Conservation (phyloP, 169 alveolate species). For the Eimeria necatrix region DNA sequence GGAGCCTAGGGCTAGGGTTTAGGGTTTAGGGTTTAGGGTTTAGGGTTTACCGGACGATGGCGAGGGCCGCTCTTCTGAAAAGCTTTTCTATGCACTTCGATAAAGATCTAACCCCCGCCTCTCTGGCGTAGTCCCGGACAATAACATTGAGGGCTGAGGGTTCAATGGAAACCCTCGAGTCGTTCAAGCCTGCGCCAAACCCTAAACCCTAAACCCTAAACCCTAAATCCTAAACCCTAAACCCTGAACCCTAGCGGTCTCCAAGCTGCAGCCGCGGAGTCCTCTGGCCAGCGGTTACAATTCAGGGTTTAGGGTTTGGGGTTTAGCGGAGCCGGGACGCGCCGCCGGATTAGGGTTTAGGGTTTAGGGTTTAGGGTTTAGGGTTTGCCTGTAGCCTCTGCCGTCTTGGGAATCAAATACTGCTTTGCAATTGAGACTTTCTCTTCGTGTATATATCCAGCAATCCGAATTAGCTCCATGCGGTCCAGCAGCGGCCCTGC, state of each 20-base stretch:
- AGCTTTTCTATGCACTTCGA: slow-evolving; percentile 91
- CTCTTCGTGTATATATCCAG: slow-evolving; percentile 94
- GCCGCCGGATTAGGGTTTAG: background rate
- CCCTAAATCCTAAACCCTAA: background rate
- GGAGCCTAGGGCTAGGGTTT: background rate
- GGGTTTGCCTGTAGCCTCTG: slow-evolving; percentile 87
- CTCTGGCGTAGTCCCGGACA: slow-evolving; percentile 95
- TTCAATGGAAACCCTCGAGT: slow-evolving; percentile 84
- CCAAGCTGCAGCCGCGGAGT: background rate
- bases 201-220: no score
- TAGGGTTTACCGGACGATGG: slow-evolving; percentile 88
- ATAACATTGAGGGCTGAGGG: slow-evolving; percentile 85
- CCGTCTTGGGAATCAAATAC: slow-evolving; percentile 91
- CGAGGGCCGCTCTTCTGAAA: slow-evolving; percentile 92
- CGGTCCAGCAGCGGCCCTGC: slow-evolving; percentile 95
- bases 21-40: slow-evolving; percentile 33
- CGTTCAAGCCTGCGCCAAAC: slow-evolving; percentile 44
- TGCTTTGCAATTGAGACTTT: slow-evolving; percentile 92
- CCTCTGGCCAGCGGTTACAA: background rate
- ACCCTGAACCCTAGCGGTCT: slow-evolving; percentile 28
- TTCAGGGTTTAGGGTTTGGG: background rate
- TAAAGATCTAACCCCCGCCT: slow-evolving; percentile 96
- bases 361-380: background rate
- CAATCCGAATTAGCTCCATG: slow-evolving; percentile 95
- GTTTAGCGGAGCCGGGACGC: no score